Evolutionary conservation across 352 stramenopile species (phyloP), one percentile per base, ranked within the genome.

Genomic region (Phytopythium boreale): DNA sequence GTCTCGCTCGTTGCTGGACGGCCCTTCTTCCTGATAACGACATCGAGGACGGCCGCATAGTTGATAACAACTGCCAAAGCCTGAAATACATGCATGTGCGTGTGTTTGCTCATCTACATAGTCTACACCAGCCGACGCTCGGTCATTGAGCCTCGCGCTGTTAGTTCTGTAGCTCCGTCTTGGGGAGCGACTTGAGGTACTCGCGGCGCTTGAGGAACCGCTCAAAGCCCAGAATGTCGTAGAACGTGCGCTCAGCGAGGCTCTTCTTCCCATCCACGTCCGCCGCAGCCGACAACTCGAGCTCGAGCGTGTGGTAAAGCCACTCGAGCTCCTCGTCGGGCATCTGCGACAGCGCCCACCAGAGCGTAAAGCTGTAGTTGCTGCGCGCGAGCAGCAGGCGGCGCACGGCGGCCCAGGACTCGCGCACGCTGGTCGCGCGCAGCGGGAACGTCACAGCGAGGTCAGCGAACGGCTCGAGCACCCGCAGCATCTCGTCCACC

Each of bases 191-290:
- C 41, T 60, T 8, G 20, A 44, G 34, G 44, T 67, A 49, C 43
- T 52, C 61, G 10, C 73, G 71, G 20, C 69, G 71, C 27, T 62
- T 64, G 4, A 88, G 44, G 53, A 88, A 91, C 1, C 58, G 67
- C 14, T 87, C 72, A 61, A 92, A 90, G 19, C 83, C 83, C 4
- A 77, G 64, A 41, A 92, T 89, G 51, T 92, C 83, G 72, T 92
- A 92, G 59, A 88, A 92, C 11, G 83, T 89, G 47, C 80, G 73
- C 56, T 66, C 61, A 0, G 72, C 67, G 57, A 82, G 80, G 7
- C 10, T 39, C 14, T 44, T n/a, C 10, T 17, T 37, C 5, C 44
- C 52, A 50, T 61, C 39, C 37, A 24, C 19, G 37, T 67, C 56
- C 5, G 44, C 15, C 10, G 50, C 41, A 41, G 69, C 39, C 11